phyloP scores from a whole-genome alignment of 129 eudicot genomes.

The Flaveria ramosissima region DNA sequence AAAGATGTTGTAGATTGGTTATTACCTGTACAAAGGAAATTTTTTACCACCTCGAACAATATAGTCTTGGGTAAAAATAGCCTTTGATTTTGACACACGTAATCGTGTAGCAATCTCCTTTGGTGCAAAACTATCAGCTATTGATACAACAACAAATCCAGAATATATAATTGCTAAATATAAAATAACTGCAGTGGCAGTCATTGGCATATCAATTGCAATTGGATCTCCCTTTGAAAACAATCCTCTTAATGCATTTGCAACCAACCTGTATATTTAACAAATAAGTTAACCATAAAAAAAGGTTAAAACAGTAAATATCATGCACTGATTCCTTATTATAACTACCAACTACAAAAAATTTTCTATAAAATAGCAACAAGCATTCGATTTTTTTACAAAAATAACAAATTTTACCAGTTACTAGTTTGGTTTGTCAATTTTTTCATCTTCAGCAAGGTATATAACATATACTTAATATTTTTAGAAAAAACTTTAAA shows the following conservation, averaged over 20 bases:
- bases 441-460: not conserved
- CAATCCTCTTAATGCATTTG: constrained; percentile 63
- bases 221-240: constrained; percentile 82
- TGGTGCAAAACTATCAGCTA: constrained; percentile 93
- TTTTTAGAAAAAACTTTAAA: too few relatives aligned
- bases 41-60: constrained; percentile 81
- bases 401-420: not conserved
- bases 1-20: constrained; percentile 2
- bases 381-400: not conserved
- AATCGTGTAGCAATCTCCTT: constrained; percentile 85
- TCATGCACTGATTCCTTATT: not conserved
- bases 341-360: not conserved
- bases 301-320: not conserved
- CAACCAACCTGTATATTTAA: constrained; percentile 63
- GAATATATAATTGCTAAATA: constrained; percentile 80
- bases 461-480: too few relatives aligned
- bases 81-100: constrained; percentile 76
- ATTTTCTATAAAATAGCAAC: not conserved
- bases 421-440: not conserved
- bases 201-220: constrained; percentile 99
- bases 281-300: not conserved
- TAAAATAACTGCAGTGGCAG: constrained; percentile 79
- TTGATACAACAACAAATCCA: constrained; percentile 79
- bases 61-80: constrained; percentile 87
- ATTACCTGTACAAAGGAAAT: constrained; percentile 90